phyloP scores from a whole-genome alignment of 2,329 filamentous ascomycete genomes.

The Trichoderma hamatum region DNA sequence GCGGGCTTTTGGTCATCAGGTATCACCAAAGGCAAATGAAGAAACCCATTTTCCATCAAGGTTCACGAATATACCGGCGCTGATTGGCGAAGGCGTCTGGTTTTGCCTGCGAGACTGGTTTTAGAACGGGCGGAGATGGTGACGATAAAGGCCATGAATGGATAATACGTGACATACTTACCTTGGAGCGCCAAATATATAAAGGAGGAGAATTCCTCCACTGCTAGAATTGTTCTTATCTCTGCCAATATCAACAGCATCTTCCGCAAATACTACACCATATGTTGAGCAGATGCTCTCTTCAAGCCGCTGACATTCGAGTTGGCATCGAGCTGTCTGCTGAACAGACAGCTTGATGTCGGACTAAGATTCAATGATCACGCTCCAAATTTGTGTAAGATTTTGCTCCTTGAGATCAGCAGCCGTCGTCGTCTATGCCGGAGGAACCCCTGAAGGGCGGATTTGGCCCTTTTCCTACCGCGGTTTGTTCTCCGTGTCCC shows the following conservation, averaged over 20 bases:
- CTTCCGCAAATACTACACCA: not conserved
- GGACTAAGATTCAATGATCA: not conserved
- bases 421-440: not conserved
- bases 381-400: not conserved
- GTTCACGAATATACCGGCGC: not conserved
- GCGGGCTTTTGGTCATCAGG: constrained; percentile 1
- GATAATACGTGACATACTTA: not conserved
- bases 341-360: not conserved
- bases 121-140: constrained; percentile 1
- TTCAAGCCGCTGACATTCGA: not conserved
- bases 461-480: not conserved
- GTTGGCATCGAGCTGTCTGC: not conserved
- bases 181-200: not conserved
- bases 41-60: constrained; percentile 7
- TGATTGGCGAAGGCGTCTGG: not conserved
- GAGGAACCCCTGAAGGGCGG: not conserved
- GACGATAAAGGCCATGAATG: not conserved
- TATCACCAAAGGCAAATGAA: not conserved
- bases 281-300: not conserved
- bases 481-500: not conserved
- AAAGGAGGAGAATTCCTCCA: not conserved
- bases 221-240: not conserved
- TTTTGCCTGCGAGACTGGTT: not conserved
- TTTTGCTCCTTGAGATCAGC: not conserved
- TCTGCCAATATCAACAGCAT: not conserved